These are phyloP conservation scores for Colletotrichum sp. DNA, from an alignment of 2,329 filamentous ascomycete genomes.

Conservation along the genomic window DNA sequence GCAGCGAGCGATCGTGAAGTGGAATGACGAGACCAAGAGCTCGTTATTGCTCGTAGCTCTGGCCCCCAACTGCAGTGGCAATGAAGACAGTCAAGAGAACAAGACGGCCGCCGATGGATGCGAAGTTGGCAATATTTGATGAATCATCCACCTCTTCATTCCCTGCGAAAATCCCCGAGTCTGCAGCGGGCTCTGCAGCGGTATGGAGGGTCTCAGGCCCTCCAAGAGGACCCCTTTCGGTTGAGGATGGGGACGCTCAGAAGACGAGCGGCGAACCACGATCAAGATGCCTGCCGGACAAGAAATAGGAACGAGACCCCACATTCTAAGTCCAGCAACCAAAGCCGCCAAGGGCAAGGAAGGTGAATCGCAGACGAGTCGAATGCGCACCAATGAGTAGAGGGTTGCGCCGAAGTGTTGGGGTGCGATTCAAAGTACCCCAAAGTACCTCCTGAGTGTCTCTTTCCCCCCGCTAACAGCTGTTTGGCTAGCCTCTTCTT, in stretches of 20 bases:
- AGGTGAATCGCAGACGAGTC: slow-evolving; percentile 13
- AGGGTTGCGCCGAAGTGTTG: not conserved
- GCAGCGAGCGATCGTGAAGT: not conserved
- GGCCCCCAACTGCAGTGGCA: not conserved
- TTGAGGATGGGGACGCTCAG: slow-evolving; percentile 9
- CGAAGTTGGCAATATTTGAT: not conserved
- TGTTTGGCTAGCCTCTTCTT: not conserved
- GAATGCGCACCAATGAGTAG: slow-evolving; percentile 19
- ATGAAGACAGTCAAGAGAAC: not conserved
- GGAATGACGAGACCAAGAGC: not conserved
- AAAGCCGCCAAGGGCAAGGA: slow-evolving; percentile 8
- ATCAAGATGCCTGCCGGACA: slow-evolving; percentile 7
- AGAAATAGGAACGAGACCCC: not conserved
- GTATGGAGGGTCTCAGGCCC: slow-evolving; percentile 13
- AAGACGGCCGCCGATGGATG: not conserved
- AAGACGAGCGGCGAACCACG: slow-evolving; percentile 4
- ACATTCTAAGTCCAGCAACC: not conserved
- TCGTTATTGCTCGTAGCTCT: not conserved
- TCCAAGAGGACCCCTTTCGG: slow-evolving; percentile 1
- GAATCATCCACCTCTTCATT: slow-evolving; percentile 1
- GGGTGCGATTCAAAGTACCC: slow-evolving; percentile 3
- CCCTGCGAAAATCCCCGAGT: slow-evolving; percentile 19
- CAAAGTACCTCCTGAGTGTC: not conserved
- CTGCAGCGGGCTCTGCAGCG: slow-evolving; percentile 20
- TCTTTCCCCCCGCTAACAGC: not conserved